Evolutionary conservation across 2,329 filamentous ascomycete genomes (phyloP).

Genomic region (Elsinoe necatrix): DNA sequence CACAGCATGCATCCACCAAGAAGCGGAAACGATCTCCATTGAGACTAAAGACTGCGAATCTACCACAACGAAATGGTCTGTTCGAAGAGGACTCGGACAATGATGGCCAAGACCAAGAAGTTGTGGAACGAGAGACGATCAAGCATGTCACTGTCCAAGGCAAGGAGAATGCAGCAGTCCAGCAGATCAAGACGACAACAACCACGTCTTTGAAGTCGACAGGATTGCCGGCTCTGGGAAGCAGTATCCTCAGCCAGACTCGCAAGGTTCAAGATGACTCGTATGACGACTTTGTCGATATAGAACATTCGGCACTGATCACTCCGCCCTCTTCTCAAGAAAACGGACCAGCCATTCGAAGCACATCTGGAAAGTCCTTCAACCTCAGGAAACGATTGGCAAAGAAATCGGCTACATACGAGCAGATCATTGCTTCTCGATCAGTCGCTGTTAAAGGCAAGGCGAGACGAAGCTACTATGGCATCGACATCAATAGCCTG

Average conservation of each 20-base stretch:
- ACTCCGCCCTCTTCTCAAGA: background rate
- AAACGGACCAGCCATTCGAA: constrained; percentile 26
- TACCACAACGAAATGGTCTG: constrained; percentile 29
- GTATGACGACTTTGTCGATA: background rate
- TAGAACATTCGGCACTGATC: background rate
- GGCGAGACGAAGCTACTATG: constrained; percentile 74
- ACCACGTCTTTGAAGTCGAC: background rate
- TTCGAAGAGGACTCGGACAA: constrained; percentile 35
- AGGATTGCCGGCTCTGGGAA: background rate
- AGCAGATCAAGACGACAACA: background rate
- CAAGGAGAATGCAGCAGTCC: background rate
- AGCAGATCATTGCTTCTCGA: constrained; percentile 58
- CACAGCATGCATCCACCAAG: constrained; percentile 29
- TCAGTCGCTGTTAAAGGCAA: constrained; percentile 57
- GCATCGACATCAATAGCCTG: constrained; percentile 80
- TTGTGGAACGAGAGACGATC: background rate
- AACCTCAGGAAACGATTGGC: constrained; percentile 49
- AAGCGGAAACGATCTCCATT: constrained; percentile 32
- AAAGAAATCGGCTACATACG: constrained; percentile 47
- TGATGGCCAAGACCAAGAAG: constrained; percentile 27
- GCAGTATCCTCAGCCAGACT: background rate
- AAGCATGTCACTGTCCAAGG: background rate
- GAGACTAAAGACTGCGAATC: constrained; percentile 23
- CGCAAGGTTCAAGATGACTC: background rate
- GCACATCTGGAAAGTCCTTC: constrained; percentile 50